These are phyloP conservation scores for Botrytis squamosa DNA, from an alignment of 2,329 filamentous ascomycete genomes.

Conservation along the genomic window DNA sequence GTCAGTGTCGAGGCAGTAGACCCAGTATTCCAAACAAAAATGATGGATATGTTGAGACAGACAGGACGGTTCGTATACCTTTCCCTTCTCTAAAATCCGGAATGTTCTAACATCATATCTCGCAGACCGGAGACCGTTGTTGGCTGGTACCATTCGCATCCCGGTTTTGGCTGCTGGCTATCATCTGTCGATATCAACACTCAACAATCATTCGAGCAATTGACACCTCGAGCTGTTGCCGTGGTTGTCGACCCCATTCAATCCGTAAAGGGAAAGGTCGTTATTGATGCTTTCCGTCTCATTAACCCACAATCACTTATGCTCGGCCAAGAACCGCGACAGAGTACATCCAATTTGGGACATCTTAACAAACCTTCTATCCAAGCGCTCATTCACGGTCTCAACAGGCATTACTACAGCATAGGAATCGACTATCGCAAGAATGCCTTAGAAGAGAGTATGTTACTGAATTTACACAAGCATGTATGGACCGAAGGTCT, in stretches of 20 bases:
- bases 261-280: slow-evolving; percentile 98
- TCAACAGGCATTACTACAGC: slow-evolving; percentile 99
- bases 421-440: slow-evolving; percentile 98
- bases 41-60: slow-evolving; percentile 99
- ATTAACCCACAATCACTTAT: slow-evolving; percentile 98
- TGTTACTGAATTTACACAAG: slow-evolving; percentile 99
- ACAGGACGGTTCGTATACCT: slow-evolving; percentile 71
- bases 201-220: slow-evolving; percentile 98
- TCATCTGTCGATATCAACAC: slow-evolving; percentile 99
- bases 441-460: slow-evolving; percentile 96
- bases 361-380: slow-evolving; percentile 99
- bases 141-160: slow-evolving; percentile 99
- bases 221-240: slow-evolving; percentile 92
- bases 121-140: slow-evolving; percentile 90
- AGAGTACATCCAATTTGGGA: slow-evolving; percentile 96
- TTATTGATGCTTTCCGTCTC: slow-evolving; percentile 97
- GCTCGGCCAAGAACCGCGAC: slow-evolving; percentile 95
- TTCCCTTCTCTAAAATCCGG: not conserved
- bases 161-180: slow-evolving; percentile 98
- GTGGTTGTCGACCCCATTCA: slow-evolving; percentile 98
- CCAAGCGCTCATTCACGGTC: slow-evolving; percentile 94
- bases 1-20: slow-evolving; percentile 98
- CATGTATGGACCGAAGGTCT: slow-evolving; percentile 98
- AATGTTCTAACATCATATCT: slow-evolving; percentile 23
- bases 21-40: slow-evolving; percentile 98